phyloP scores from a whole-genome alignment of 2,329 filamentous ascomycete genomes.

The Pseudomassariella vexata region DNA sequence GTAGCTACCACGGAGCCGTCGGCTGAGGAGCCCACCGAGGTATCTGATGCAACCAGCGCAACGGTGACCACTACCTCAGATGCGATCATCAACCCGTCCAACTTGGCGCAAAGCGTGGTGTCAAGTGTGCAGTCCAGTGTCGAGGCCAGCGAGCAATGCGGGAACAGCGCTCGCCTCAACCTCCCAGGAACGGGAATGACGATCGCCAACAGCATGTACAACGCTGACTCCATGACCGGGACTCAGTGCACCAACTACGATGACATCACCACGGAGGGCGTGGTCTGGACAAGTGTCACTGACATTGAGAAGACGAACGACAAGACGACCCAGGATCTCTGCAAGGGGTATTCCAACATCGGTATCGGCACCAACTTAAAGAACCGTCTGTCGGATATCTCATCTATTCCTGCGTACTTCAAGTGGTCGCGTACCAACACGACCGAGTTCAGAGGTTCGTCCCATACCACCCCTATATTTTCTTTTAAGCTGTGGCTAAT shows the following conservation, averaged over 20 bases:
- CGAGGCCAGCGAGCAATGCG: slow-evolving; percentile 7
- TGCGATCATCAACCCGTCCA: no score
- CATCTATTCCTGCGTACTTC: slow-evolving; percentile 7
- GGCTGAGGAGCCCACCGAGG: no score
- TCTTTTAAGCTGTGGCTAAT: background rate
- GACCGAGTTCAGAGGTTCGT: slow-evolving; percentile 6
- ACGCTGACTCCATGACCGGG: slow-evolving; percentile 7
- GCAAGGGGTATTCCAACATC: slow-evolving; percentile 10
- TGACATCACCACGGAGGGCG: slow-evolving; percentile 3
- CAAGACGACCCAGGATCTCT: slow-evolving; percentile 7
- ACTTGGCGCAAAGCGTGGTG: no score
- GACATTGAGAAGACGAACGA: slow-evolving; percentile 5
- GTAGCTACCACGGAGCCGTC: no score
- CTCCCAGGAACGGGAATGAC: slow-evolving; percentile 7
- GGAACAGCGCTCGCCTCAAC: slow-evolving; percentile 5
- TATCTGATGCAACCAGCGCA: no score
- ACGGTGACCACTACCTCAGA: no score
- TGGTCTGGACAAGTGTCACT: slow-evolving; percentile 6
- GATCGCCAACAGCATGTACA: slow-evolving; percentile 9
- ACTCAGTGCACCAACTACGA: slow-evolving; percentile 9
- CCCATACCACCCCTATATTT: background rate
- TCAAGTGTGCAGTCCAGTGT: background rate
- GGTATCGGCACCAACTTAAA: slow-evolving; percentile 7
- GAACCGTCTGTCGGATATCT: slow-evolving; percentile 3
- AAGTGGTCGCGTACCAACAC: slow-evolving; percentile 5